phyloP scores from a whole-genome alignment of 176 grass and related monocot species.

The Sorghum bicolor region Sorghum_bicolor_NCBIv3 NC_012872.2:10262001-10262500 shows the following conservation, averaged over 20 bases:
- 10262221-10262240: not conserved
- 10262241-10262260: not conserved
- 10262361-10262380: no score
- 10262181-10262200: not conserved
- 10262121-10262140: slow-evolving; percentile 20
- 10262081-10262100: slow-evolving; percentile 68
- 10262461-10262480: no score
- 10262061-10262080: slow-evolving; percentile 57
- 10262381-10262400: no score
- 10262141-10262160: not conserved
- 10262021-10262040: slow-evolving; percentile 43
- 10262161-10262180: not conserved
- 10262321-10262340: not conserved
- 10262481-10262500: no score
- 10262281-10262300: no score
- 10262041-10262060: slow-evolving; percentile 40
- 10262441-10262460: no score
- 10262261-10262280: not conserved
- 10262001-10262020: slow-evolving; percentile 38
- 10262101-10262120: slow-evolving; percentile 47
- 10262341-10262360: not conserved
- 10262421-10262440: no score
- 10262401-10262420: no score
- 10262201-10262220: not conserved
- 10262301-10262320: not conserved